These are phyloP conservation scores for Thraustotheca clavata DNA, from an alignment of 352 stramenopile genomes.

Conservation along the genomic window DNA sequence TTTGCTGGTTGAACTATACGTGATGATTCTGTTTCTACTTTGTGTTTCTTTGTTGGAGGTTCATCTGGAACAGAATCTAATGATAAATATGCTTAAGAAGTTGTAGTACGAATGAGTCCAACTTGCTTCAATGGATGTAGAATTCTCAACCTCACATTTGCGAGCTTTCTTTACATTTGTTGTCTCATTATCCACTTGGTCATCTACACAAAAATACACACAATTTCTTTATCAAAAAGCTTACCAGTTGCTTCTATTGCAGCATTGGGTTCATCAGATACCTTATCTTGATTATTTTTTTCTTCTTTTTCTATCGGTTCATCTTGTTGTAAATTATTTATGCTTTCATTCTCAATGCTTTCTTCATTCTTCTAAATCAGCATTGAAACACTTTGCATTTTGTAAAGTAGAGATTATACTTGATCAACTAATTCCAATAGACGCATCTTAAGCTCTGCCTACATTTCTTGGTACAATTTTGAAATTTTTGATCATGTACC, in stretches of 20 bases:
- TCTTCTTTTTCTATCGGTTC: neutral
- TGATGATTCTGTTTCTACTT: neutral
- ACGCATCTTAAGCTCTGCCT: constrained; percentile 33
- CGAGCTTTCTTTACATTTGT: too few species aligned
- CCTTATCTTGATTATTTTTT: neutral
- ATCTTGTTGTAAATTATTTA: neutral
- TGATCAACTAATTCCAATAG: constrained; percentile 30
- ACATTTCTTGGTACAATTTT: neutral
- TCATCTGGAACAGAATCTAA: neutral
- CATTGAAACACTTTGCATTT: neutral
- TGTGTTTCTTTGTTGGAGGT: neutral
- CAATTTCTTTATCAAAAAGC: neutral
- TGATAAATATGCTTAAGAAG: neutral
- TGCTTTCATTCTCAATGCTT: neutral
- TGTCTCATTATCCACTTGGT: too few species aligned
- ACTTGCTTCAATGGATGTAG: too few species aligned
- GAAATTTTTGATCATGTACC: constrained; percentile 16
- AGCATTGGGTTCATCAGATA: neutral
- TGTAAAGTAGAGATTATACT: too few species aligned
- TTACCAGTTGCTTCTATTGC: neutral
- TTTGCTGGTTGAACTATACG: neutral
- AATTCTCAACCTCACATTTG: neutral
- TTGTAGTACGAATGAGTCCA: too few species aligned
- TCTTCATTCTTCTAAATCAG: too few species aligned
- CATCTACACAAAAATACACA: neutral